Percentiles rank a stretch among this genome's conserved stretches.
Conservation (phyloP, 73 alveolate species). For the Paramecium sonneborni region DNA sequence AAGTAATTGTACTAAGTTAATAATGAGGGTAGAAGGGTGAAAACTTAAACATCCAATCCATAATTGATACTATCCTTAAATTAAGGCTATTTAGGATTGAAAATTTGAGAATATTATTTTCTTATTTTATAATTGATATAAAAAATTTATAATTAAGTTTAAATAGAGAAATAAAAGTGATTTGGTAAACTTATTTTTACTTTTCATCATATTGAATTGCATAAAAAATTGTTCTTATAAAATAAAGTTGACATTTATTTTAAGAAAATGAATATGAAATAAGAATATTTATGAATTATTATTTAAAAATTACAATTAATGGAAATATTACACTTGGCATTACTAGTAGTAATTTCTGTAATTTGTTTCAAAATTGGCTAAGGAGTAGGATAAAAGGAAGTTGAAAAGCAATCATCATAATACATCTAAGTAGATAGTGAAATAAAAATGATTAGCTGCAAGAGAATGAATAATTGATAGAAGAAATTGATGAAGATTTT, state of each 20-base stretch:
- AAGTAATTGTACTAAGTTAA: background rate
- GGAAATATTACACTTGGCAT: constrained; percentile 54
- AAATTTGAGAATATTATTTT: background rate
- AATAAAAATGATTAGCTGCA: background rate
- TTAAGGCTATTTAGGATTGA: background rate
- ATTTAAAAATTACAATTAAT: background rate
- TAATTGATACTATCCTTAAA: background rate
- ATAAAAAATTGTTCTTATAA: background rate
- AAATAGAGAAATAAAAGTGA: background rate
- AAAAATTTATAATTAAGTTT: background rate
- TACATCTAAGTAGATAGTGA: background rate
- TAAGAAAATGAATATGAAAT: background rate
- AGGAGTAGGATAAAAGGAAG: background rate
- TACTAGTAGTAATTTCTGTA: background rate
- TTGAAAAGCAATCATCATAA: background rate
- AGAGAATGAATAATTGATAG: constrained; percentile 46
- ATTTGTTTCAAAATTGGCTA: constrained; percentile 37
- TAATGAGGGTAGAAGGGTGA: background rate
- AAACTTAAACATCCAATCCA: background rate
- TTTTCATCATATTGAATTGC: background rate
- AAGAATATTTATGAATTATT: background rate
- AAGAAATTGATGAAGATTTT: constrained; percentile 23
- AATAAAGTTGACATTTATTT: background rate
- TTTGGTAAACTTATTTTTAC: background rate
- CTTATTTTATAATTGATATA: background rate